phyloP scores from a whole-genome alignment of 345 rosid species.

The Psidium friedrichsthalianum region DNA sequence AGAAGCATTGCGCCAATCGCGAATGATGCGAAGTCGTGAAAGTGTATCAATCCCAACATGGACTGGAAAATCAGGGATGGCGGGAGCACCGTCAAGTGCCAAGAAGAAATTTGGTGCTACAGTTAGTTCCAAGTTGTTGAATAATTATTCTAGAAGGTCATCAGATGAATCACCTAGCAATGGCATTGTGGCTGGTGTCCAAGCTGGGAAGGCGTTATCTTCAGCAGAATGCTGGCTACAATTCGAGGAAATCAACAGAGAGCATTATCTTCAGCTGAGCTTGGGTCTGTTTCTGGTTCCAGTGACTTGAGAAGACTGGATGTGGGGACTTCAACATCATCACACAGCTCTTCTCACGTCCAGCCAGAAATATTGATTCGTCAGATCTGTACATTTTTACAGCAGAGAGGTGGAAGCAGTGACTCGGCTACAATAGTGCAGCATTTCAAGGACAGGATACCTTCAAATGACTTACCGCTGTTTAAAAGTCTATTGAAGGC shows the following conservation, averaged over 20 bases:
- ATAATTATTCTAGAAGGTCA: slow-evolving; percentile 7
- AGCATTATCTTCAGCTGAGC: slow-evolving; percentile 56
- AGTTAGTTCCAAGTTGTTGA: slow-evolving; percentile 34
- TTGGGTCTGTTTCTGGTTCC: slow-evolving; percentile 25
- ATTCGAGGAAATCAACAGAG: slow-evolving; percentile 67
- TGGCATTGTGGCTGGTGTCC: slow-evolving; percentile 59
- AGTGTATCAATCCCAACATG: slow-evolving; percentile 80
- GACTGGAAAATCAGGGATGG: slow-evolving; percentile 89
- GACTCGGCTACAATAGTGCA: slow-evolving; percentile 61
- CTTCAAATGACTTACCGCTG: slow-evolving; percentile 41
- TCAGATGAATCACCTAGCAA: slow-evolving; percentile 23
- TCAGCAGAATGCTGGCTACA: slow-evolving; percentile 72
- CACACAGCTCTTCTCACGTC: slow-evolving; percentile 8
- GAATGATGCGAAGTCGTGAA: slow-evolving; percentile 79
- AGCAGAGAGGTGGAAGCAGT: slow-evolving; percentile 59
- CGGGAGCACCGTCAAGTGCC: slow-evolving; percentile 77
- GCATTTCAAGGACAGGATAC: slow-evolving; percentile 61
- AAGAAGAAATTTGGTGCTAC: slow-evolving; percentile 71
- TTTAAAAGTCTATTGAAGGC: slow-evolving; percentile 79
- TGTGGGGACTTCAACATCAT: slow-evolving; percentile 22
- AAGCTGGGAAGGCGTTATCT: slow-evolving; percentile 78
- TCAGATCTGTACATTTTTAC: slow-evolving; percentile 71
- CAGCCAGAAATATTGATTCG: slow-evolving; percentile 86
- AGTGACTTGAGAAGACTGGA: slow-evolving; percentile 8
- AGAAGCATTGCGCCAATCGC: slow-evolving; percentile 83